phyloP scores from a whole-genome alignment of 129 eudicot species.

The Escallonia herrerae region DNA sequence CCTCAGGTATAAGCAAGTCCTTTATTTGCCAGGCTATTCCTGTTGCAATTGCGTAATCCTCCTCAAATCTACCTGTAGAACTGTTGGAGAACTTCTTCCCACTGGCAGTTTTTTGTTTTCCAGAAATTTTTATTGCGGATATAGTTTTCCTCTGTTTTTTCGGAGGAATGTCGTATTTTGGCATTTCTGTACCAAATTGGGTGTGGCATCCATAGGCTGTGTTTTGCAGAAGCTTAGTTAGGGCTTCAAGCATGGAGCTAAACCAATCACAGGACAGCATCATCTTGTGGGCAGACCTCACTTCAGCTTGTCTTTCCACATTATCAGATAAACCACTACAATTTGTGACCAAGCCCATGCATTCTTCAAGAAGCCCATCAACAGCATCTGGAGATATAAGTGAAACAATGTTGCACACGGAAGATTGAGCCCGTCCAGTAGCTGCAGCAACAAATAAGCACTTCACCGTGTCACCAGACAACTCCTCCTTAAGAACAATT shows the following conservation, averaged over 20 bases:
- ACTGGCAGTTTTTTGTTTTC: constrained; percentile 22
- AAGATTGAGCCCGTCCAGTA: constrained; percentile 52
- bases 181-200: constrained; percentile 37
- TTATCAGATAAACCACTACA: constrained; percentile 45
- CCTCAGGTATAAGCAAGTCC: constrained; percentile 59
- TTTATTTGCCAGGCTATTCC: constrained; percentile 87
- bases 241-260: constrained; percentile 52
- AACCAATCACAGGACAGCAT: constrained; percentile 69
- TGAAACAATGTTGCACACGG: constrained; percentile 65
- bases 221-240: constrained; percentile 42
- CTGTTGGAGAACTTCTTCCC: constrained; percentile 26
- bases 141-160: constrained; percentile 48
- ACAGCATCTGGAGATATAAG: constrained; percentile 42
- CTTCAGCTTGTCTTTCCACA: constrained; percentile 59
- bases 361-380: constrained; percentile 53
- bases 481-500: constrained; percentile 42
- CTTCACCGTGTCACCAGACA: constrained; percentile 56
- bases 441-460: constrained; percentile 57
- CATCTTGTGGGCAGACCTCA: constrained; percentile 77
- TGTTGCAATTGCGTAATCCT: constrained; percentile 53
- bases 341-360: constrained; percentile 48
- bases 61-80: constrained; percentile 25
- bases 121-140: constrained; percentile 26
- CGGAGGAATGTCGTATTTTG: constrained; percentile 21
- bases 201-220: constrained; percentile 46